Conservation (phyloP, 73 alveolate species). For the Blepharisma stoltei region DNA sequence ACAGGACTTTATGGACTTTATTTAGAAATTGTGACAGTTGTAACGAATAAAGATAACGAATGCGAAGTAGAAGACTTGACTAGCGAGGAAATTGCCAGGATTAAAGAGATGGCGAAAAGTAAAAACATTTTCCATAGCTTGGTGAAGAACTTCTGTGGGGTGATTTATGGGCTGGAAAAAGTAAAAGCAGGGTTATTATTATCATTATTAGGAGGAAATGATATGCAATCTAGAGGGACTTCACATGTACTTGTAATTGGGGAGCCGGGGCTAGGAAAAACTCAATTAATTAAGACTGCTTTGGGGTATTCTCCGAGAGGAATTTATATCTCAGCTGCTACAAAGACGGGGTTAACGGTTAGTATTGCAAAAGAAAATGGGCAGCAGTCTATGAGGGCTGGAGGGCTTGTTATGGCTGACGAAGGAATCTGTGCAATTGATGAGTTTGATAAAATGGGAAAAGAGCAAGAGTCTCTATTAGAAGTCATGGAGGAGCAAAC, state of each 20-base stretch:
- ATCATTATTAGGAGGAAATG: constrained; percentile 74
- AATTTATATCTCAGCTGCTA: constrained; percentile 75
- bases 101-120: constrained; percentile 48
- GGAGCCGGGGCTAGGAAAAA: constrained; percentile 75
- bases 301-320: constrained; percentile 72
- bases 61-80: constrained; percentile 32
- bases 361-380: constrained; percentile 62
- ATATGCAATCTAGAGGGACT: constrained; percentile 34
- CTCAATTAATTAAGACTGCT: constrained; percentile 73
- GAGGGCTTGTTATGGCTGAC: constrained; percentile 82
- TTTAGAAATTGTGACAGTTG: background rate
- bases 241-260: constrained; percentile 51
- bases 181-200: constrained; percentile 81
- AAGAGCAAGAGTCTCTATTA: constrained; percentile 66
- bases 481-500: constrained; percentile 92
- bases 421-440: constrained; percentile 89
- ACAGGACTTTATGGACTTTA: constrained; percentile 29
- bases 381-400: constrained; percentile 80
- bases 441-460: constrained; percentile 87
- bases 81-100: constrained; percentile 42
- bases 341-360: constrained; percentile 86
- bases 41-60: background rate
- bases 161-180: constrained; percentile 81
- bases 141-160: constrained; percentile 68
- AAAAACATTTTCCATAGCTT: constrained; percentile 53